Conservation (phyloP, 331 rosid species). For the Quercus lobata region DNA sequence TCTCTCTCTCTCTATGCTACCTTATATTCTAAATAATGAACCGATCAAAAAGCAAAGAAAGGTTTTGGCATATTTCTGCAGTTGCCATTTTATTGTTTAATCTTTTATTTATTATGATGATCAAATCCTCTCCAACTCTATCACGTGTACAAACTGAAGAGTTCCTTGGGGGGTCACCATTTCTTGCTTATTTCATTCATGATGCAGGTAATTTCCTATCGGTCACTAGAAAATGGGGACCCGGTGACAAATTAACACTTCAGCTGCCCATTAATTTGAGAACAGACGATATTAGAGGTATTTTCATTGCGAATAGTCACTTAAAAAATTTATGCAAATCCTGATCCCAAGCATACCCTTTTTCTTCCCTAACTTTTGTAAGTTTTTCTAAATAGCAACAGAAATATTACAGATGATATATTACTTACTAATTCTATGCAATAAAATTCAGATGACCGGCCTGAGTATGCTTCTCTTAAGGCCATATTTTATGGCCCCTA, state of each 20-base stretch:
- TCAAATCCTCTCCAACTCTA: background rate
- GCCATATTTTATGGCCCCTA: slow-evolving; percentile 81
- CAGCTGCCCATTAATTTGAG: slow-evolving; percentile 54
- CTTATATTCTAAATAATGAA: background rate
- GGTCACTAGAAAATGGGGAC: slow-evolving; percentile 45
- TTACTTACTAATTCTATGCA: slow-evolving; percentile 13
- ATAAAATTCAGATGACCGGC: slow-evolving; percentile 69
- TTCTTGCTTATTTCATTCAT: background rate
- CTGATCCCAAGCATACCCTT: background rate
- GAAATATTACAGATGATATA: background rate
- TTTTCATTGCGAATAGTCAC: background rate
- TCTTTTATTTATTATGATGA: background rate
- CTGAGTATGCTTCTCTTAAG: slow-evolving; percentile 50
- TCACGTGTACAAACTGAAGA: background rate
- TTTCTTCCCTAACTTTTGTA: background rate
- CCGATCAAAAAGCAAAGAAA: background rate
- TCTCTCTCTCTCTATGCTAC: background rate
- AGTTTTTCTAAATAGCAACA: background rate
- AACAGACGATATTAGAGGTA: slow-evolving; percentile 74
- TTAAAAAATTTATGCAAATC: background rate
- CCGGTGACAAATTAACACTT: slow-evolving; percentile 56
- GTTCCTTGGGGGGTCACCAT: background rate
- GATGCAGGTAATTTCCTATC: slow-evolving; percentile 56
- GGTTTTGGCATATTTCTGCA: background rate
- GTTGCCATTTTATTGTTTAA: background rate